Conservation (phyloP, 2,329 filamentous ascomycete genomes). For the Clonostachys chloroleuca region DNA sequence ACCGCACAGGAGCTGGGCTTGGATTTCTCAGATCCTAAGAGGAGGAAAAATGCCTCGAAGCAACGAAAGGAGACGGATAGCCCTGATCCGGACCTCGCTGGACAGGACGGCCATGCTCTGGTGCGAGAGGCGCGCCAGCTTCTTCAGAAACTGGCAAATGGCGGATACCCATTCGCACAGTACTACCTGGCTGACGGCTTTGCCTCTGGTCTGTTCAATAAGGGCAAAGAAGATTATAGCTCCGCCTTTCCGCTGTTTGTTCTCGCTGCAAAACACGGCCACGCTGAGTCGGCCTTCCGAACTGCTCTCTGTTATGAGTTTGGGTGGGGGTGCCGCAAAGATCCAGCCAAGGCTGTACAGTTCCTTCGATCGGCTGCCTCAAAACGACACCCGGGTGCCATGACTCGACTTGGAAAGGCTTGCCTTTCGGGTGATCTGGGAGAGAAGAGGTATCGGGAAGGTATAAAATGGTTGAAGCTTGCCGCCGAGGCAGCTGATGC, state of each 20-base stretch:
- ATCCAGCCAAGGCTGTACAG: constrained; percentile 87
- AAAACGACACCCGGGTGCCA: constrained; percentile 92
- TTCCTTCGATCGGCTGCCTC: constrained; percentile 87
- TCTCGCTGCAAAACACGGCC: constrained; percentile 91
- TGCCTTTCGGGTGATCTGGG: constrained; percentile 89
- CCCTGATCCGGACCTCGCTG: constrained; percentile 37
- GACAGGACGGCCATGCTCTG: constrained; percentile 60
- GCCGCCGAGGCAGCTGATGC: constrained; percentile 83
- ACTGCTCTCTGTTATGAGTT: constrained; percentile 96
- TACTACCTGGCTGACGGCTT: constrained; percentile 96
- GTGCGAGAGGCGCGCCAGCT: constrained; percentile 86
- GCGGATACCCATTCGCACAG: constrained; percentile 92
- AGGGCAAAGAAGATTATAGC: constrained; percentile 88
- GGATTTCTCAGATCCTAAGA: constrained; percentile 40
- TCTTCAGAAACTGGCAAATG: constrained; percentile 78
- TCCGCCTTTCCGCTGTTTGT: constrained; percentile 90
- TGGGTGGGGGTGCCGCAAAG: constrained; percentile 90
- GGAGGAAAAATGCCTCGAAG: constrained; percentile 41
- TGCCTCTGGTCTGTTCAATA: constrained; percentile 90
- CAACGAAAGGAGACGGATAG: constrained; percentile 39
- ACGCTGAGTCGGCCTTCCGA: constrained; percentile 92
- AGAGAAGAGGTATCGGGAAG: constrained; percentile 81
- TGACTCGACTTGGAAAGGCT: constrained; percentile 86
- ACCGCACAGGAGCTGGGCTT: constrained; percentile 76
- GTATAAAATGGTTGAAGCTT: constrained; percentile 93